Conservation (phyloP, 2,329 filamentous ascomycete species). For the Penicillium digitatum region DNA sequence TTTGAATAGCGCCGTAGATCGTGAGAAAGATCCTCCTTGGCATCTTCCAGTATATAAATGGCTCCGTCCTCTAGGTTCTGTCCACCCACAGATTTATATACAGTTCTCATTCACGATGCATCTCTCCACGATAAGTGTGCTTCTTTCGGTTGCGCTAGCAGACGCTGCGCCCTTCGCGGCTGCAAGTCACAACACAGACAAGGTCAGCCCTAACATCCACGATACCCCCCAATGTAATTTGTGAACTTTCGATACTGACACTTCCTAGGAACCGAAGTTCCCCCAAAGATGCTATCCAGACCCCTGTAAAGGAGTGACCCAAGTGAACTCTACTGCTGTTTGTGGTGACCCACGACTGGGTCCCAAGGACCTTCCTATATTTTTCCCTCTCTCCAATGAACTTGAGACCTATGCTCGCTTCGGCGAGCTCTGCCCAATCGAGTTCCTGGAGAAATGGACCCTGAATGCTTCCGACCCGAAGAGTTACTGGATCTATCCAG, state of each 20-base stretch:
- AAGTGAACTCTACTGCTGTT: conserved; percentile 11
- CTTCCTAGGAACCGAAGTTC: conserved; percentile 6
- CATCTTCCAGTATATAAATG: neutral
- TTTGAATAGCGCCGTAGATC: neutral
- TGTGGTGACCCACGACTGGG: conserved; percentile 21
- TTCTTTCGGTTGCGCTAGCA: neutral
- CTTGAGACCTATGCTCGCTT: conserved; percentile 21
- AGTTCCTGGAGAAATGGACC: conserved; percentile 17
- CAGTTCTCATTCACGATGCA: neutral
- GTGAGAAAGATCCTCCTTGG: neutral
- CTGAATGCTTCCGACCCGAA: conserved; percentile 18
- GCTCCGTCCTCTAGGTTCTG: neutral
- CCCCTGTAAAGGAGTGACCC: conserved; percentile 11
- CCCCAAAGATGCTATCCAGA: conserved; percentile 10
- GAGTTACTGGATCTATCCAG: conserved; percentile 36
- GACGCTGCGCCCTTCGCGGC: neutral
- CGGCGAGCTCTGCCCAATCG: conserved; percentile 17
- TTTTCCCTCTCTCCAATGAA: conserved; percentile 17
- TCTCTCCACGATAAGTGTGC: neutral
- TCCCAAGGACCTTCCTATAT: conserved; percentile 12
- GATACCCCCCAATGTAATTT: neutral
- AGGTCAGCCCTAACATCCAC: neutral
- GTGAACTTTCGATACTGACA: neutral
- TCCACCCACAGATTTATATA: neutral
- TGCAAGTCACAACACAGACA: neutral